Evolutionary conservation across 2,329 filamentous ascomycete species (phyloP).

Genomic region (Sphaceloma murrayae): DNA sequence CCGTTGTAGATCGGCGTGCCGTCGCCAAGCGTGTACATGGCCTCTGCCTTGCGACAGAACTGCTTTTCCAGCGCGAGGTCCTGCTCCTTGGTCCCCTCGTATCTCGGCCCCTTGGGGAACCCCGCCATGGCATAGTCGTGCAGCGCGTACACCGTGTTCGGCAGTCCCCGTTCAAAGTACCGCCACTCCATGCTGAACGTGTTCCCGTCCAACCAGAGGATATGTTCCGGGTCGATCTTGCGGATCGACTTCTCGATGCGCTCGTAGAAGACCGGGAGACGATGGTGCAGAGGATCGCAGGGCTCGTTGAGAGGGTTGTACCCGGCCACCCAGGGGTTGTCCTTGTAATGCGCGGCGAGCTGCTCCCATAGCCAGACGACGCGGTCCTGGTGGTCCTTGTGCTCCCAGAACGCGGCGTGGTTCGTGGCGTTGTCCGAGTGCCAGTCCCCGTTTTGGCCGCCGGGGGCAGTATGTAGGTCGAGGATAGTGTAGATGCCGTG

Average conservation of each 20-base stretch:
- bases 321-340: slow-evolving; percentile 41
- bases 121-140: slow-evolving; percentile 48
- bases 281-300: slow-evolving; percentile 38
- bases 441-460: slow-evolving; percentile 44
- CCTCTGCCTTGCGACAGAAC: slow-evolving; percentile 41
- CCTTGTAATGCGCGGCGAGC: slow-evolving; percentile 37
- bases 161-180: slow-evolving; percentile 36
- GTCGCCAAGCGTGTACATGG: slow-evolving; percentile 36
- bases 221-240: slow-evolving; percentile 40
- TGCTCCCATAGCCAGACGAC: slow-evolving; percentile 43
- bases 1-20: slow-evolving; percentile 44
- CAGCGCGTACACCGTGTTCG: slow-evolving; percentile 40
- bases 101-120: slow-evolving; percentile 38
- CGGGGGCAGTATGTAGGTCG: slow-evolving; percentile 42
- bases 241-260: slow-evolving; percentile 40
- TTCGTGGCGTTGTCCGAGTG: slow-evolving; percentile 40
- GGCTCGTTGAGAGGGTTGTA: slow-evolving; percentile 47
- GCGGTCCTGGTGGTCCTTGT: slow-evolving; percentile 43
- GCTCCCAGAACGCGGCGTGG: slow-evolving; percentile 43
- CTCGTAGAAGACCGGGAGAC: slow-evolving; percentile 39
- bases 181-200: slow-evolving; percentile 34
- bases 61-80: slow-evolving; percentile 35
- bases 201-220: slow-evolving; percentile 34
- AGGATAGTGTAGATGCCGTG: slow-evolving; percentile 44
- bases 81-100: slow-evolving; percentile 36